Base-by-base conservation (phyloP, 768 basidiomycete species). In the Cytidiella melzeri region DNA sequence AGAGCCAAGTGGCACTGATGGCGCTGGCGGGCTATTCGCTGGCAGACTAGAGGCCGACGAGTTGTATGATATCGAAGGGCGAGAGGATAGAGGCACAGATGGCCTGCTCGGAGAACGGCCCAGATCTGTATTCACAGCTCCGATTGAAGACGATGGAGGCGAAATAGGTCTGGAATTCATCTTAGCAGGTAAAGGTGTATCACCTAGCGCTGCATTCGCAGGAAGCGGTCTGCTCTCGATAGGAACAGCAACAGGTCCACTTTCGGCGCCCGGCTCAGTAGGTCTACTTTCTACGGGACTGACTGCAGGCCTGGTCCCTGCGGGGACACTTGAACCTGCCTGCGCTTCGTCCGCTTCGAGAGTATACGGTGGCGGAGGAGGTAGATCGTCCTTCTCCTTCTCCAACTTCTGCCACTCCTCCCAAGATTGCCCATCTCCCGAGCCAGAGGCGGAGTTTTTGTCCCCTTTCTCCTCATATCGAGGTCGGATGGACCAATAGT, bases 401-500 rank as follows among this genome's bases (percentile, higher is more conserved):
- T 55, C 50, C 13, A 63, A 54, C 50, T 57, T 57, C 20, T 76
- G 61, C 80, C 79, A 83, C 45, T 73, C 70, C 27, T 76, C 65
- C 55, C 79, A 77, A 3, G 64, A 46, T 27, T 56, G 55, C 38
- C 25, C 48, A 48, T 48, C 48, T n/a, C 45, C 43, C 21, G 50
- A 50, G 5, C 47, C 53, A 18, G 45, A 45, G 13, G 45, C 18
- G 28, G 30, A 13, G 41, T 26, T 13, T 39, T 21, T 9, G 21
- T 45, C 39, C 3, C 41, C 15, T 34, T 49, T 52, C 37, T 57
- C 54, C 41, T 83, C 83, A 50, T 77, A 81, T 43, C 65, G 73
- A 18, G 86, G 84, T 4, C 83, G 68, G 28, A 75, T 70, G 7
- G 74, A 61, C 86, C 85, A 89, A 59, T 85, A 90, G 59, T 88